These are phyloP conservation scores for Trypanosoma rangeli DNA, from an alignment of 208 protist species.

Conservation along the genomic window DNA sequence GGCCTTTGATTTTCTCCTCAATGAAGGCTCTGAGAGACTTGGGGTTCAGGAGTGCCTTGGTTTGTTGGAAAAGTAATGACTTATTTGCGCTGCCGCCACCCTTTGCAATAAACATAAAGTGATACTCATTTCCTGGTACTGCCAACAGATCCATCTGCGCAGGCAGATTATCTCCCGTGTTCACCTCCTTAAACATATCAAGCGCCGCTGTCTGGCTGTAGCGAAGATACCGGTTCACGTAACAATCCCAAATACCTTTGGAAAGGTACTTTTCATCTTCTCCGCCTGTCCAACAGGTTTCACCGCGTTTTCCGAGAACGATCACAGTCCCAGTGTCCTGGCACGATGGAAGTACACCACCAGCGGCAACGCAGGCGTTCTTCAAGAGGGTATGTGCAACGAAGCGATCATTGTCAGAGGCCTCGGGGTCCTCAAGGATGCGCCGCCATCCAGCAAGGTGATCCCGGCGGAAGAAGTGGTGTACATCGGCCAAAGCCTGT, in stretches of 20 bases:
- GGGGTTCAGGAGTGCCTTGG: conserved; percentile 95
- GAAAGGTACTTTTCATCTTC: conserved; percentile 95
- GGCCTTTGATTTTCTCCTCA: conserved; percentile 92
- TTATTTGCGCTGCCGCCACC: conserved; percentile 98
- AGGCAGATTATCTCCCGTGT: conserved; percentile 97
- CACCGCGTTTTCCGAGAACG: conserved; percentile 95
- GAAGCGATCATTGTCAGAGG: conserved; percentile 96
- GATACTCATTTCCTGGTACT: conserved; percentile 92
- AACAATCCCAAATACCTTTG: conserved; percentile 95
- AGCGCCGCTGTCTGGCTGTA: conserved; percentile 96
- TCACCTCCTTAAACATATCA: conserved; percentile 97
- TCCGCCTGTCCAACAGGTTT: conserved; percentile 96
- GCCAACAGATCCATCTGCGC: conserved; percentile 97
- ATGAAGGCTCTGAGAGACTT: conserved; percentile 92
- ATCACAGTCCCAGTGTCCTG: conserved; percentile 98
- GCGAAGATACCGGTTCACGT: conserved; percentile 94
- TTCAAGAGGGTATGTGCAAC: conserved; percentile 96
- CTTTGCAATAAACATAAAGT: conserved; percentile 98
- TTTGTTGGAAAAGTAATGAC: conserved; percentile 97
- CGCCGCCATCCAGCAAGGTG: conserved; percentile 94
- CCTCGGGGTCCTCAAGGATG: conserved; percentile 95
- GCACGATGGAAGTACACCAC: conserved; percentile 89
- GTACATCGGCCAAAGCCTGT: conserved; percentile 92
- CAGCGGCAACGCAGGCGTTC: conserved; percentile 95
- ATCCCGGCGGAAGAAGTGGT: conserved; percentile 94